Base-by-base conservation (phyloP, 768 basidiomycete species). In the Pleurotus djamor region DNA sequence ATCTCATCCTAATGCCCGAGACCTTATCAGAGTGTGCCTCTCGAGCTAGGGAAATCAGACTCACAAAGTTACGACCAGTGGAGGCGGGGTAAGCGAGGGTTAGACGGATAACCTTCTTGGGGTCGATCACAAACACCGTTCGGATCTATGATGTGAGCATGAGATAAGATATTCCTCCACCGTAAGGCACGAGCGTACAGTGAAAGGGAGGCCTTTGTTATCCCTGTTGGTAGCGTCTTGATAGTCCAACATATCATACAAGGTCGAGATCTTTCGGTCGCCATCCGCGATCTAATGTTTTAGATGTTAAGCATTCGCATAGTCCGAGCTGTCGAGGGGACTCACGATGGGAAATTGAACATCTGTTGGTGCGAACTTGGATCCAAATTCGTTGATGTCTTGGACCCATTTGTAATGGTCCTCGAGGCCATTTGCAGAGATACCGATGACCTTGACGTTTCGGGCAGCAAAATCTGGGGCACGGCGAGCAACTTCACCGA, bases 91-190 rank as follows among this genome's bases (percentile, higher is more conserved):
- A 98, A 32, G 94, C 78, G 64, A 99, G 67, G 13, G 86, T 92
- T 67, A 97, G 77, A 62, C 96, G 91, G 70, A 99, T 97, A 67
- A 86, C 82, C 79, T 97, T 94, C 78, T 93, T 94, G 48, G 97
- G 96, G 77, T 99, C 97, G 68, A 99, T 94, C 64, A 99, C 78
- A 75, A 96, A 99, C 61, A 99, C 97, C 6, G 94, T 97, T 61
- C 97, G 90, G 75, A 99, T 86, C 89, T 92, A 47, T 14, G 59
- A 14, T 48, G 47, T 33, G 17, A 38, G 21, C 21, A 1, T 16
- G 4, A 55, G 36, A 35, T 33, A 21, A n/a, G 32, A 56, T 35
- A 52, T 5, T 14, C 6, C 21, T 3, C 21, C 21, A 12, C 8
- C 10, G 41, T 41, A 9, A 21, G 45, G 37, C 37, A 44, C 14